Percentiles rank a stretch among this genome's conserved stretches.
These are phyloP conservation scores for Aspergillus vadensis DNA, from an alignment of 2,329 filamentous ascomycete species.

Conservation along the genomic window DNA sequence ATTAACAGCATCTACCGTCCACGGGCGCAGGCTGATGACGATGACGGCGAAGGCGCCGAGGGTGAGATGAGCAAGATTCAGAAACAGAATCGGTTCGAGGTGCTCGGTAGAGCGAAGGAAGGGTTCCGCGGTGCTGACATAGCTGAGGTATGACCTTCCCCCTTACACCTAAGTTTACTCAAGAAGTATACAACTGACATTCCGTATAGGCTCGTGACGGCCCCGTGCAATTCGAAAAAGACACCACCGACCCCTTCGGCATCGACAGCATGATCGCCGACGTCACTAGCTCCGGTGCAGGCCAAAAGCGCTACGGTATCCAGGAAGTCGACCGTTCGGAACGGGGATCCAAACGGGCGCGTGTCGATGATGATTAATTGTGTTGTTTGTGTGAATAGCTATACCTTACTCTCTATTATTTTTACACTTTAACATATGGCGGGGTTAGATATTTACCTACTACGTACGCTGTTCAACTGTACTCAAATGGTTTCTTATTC, in stretches of 20 bases:
- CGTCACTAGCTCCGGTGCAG: constrained; percentile 58
- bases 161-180: neutral
- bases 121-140: constrained; percentile 84
- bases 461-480: constrained; percentile 9
- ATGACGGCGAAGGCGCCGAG: constrained; percentile 77
- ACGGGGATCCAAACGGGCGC: constrained; percentile 66
- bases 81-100: constrained; percentile 83
- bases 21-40: constrained; percentile 68
- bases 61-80: constrained; percentile 85
- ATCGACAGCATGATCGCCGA: constrained; percentile 92
- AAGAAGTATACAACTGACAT: neutral
- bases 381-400: neutral
- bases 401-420: neutral
- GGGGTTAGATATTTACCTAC: neutral
- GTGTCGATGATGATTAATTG: constrained; percentile 69
- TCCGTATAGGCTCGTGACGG: constrained; percentile 70
- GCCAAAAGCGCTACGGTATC: constrained; percentile 49
- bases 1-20: constrained; percentile 93
- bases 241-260: constrained; percentile 82
- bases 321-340: constrained; percentile 42
- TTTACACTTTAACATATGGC: no score
- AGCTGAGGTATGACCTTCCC: constrained; percentile 64
- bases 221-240: constrained; percentile 95
- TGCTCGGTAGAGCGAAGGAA: constrained; percentile 75
- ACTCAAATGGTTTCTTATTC: constrained; percentile 14